These are phyloP conservation scores for Yamagishiella unicocca DNA, from an alignment of 139 green algal genomes.

Conservation along the genomic window DNA sequence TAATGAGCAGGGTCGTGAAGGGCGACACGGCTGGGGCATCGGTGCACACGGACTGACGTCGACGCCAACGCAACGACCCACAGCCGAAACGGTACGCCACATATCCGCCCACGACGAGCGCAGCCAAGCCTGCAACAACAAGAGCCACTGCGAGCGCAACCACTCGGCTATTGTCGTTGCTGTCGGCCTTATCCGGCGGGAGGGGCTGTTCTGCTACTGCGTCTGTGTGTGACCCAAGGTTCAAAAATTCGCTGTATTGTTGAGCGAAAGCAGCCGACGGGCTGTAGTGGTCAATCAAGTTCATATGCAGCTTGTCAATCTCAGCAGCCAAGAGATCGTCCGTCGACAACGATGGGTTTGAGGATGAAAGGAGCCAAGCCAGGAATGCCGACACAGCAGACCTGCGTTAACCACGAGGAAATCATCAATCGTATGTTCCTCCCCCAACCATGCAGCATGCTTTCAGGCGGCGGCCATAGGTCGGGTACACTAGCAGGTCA, in stretches of 20 bases:
- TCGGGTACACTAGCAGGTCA: too few relatives aligned
- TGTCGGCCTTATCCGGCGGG: not conserved
- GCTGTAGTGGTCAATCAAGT: not conserved
- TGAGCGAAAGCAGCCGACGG: not conserved
- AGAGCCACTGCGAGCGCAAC: not conserved
- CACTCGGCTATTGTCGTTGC: not conserved
- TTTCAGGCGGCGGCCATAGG: too few relatives aligned
- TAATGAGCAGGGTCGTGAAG: slow-evolving; percentile 20
- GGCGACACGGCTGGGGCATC: slow-evolving; percentile 3
- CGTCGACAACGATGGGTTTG: not conserved
- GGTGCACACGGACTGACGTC: not conserved
- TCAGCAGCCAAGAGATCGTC: not conserved
- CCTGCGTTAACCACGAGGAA: not conserved
- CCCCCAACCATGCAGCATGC: too few relatives aligned
- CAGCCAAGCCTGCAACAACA: not conserved
- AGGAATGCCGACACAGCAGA: slow-evolving; percentile 3
- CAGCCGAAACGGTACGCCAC: not conserved
- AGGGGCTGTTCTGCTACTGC: not conserved
- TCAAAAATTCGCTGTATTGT: slow-evolving; percentile 4
- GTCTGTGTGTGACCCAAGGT: not conserved
- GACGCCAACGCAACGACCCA: not conserved
- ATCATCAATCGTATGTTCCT: too few relatives aligned
- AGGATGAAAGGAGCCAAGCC: not conserved
- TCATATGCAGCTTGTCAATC: not conserved
- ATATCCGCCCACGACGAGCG: not conserved